phyloP scores from a whole-genome alignment of 2,329 filamentous ascomycete species.

The Zarea fungicola region DNA sequence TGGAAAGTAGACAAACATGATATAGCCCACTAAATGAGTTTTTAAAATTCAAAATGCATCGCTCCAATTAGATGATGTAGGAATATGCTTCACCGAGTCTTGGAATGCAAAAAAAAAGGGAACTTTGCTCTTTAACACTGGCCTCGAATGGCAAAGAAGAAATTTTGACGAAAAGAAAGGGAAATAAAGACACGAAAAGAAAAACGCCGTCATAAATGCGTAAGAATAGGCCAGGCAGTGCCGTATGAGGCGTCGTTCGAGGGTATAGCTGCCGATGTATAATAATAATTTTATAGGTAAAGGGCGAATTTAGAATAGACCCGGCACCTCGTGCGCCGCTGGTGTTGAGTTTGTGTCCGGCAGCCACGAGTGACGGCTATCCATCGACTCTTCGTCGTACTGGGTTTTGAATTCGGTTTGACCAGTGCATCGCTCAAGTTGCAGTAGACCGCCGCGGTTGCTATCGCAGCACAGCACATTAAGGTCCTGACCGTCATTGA shows the following conservation, averaged over 20 bases:
- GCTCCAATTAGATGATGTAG: conserved; percentile 2
- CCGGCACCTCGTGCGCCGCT: conserved; percentile 1
- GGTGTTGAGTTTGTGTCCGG: conserved; percentile 4
- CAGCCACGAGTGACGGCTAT: conserved; percentile 8
- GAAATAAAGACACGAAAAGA: background rate
- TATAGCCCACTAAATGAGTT: background rate
- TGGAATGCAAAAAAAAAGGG: background rate
- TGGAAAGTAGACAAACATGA: background rate
- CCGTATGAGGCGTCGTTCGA: conserved; percentile 1
- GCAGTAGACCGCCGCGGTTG: conserved; percentile 60
- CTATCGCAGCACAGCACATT: conserved; percentile 62
- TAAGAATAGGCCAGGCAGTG: background rate
- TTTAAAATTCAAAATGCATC: background rate
- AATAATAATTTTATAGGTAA: background rate
- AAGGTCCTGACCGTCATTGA: conserved; percentile 63
- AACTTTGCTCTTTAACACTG: background rate
- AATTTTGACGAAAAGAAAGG: background rate
- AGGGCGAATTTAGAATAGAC: background rate
- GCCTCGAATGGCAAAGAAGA: background rate
- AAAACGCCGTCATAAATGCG: conserved; percentile 5
- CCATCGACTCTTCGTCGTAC: conserved; percentile 10
- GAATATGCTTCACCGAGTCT: too few species aligned
- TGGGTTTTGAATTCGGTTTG: conserved; percentile 7
- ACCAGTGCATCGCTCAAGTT: conserved; percentile 46
- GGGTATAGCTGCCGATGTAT: conserved; percentile 1